Evolutionary conservation across 768 basidiomycete genomes (phyloP), one percentile per base, ranked within the genome.

Genomic region (Hygrophorus russula): DNA sequence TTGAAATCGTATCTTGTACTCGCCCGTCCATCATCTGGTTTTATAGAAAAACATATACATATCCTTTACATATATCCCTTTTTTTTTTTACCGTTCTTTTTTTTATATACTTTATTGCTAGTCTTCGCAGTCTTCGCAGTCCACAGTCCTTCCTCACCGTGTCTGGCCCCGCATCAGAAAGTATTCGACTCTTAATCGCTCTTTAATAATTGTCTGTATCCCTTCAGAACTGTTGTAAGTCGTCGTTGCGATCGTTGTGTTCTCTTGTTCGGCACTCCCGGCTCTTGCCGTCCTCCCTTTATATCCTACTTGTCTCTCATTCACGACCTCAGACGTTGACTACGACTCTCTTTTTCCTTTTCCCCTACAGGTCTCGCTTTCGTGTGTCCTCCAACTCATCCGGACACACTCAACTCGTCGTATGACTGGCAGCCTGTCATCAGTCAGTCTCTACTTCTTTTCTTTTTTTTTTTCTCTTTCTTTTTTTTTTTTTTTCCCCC

Each of bases 271-370:
- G n/a, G n/a, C n/a, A 30, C 28, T 40, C 19, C 37, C 44, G 44
- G 44, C 38, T 15, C 19, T 45, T 39, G 31, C 36, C 64, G 49
- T 52, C 61, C 60, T 52, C 60, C 44, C 52, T 51, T 52, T 41
- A 51, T 49, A 47, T 55, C 52, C 49, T 46, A 41, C 50, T 47
- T 40, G 44, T 35, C 47, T 34, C 46, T 49, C 57, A 52, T 53
- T 69, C 60, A 68, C 71, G 70, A 70, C 64, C 54, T 44, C 50
- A 56, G 48, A 67, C 66, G 67, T 67, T 70, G 59, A 69, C 44
- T 17, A 50, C 67, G 60, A 66, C 63, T 56, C 56, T 53, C 51
- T 50, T 50, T 45, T 48, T 50, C 51, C 54, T 56, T 50, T 49
- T 47, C 49, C 31, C 53, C 54, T 51, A 50, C 51, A 40, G 38